Conservation (phyloP, 805 yeast genomes). For the Saturnispora sekii region DNA sequence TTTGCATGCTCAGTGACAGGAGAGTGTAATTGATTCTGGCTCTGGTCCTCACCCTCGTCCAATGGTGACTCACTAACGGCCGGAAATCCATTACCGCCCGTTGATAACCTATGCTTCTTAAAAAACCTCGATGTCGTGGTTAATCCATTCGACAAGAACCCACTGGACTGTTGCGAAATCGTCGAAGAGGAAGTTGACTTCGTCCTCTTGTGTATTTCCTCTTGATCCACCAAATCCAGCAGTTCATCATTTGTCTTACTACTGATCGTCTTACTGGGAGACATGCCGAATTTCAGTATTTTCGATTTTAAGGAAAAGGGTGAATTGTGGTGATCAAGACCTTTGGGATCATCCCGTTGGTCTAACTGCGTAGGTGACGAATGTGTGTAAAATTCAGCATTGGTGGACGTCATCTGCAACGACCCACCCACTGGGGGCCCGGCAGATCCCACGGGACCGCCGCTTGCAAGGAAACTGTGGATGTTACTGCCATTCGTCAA, state of each 20-base stretch:
- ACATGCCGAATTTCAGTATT: constrained; percentile 29
- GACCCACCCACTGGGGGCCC: neutral
- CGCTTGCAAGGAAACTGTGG: constrained; percentile 30
- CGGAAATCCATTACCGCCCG: constrained; percentile 7
- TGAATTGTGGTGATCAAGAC: constrained; percentile 17
- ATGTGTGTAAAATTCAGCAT: constrained; percentile 4
- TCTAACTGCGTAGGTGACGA: too few species aligned
- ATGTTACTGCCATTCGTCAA: constrained; percentile 13
- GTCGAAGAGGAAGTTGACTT: constrained; percentile 1
- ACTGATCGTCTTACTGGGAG: constrained; percentile 24
- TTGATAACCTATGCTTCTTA: constrained; percentile 3
- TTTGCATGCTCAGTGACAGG: too few species aligned
- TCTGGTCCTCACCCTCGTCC: constrained; percentile 1
- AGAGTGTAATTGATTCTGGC: too few species aligned
- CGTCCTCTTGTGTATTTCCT: constrained; percentile 3
- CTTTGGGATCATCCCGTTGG: neutral
- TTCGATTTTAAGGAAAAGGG: constrained; percentile 31
- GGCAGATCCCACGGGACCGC: constrained; percentile 1
- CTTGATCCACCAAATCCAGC: constrained; percentile 9
- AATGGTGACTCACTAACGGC: constrained; percentile 1
- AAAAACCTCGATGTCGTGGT: constrained; percentile 6
- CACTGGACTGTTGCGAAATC: constrained; percentile 2
- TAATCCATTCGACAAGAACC: constrained; percentile 1
- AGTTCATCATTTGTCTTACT: constrained; percentile 9
- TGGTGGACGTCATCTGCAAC: constrained; percentile 4